Evolutionary conservation across 1,284 basidiomycete species (phyloP), one percentile per base, ranked within the genome.

Genomic region (Bothia castanella): DNA sequence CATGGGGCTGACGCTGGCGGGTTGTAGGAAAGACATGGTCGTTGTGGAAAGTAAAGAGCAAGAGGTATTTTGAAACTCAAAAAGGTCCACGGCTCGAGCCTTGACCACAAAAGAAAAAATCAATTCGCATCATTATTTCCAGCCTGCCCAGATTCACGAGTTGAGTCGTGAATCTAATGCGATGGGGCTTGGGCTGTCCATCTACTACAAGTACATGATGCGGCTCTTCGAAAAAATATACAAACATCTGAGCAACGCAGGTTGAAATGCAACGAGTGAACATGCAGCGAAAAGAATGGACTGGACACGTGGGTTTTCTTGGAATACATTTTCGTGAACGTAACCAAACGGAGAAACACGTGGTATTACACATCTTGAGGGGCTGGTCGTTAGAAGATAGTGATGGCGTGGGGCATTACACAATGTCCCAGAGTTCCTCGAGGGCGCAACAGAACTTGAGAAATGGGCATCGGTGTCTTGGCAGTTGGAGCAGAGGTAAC

Each of bases 371-470:
- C n/a, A n/a, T 49, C 55, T 57, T 50, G 23, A 29, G 17, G 35
- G 47, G 36, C 32, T 19, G 27, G 25, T 43, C 49, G 42, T 57
- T 44, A 42, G 29, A 17, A 32, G 47, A 23, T 5, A 17, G 20
- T 20, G 47, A 31, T 17, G 35, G 40, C 36, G 31, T 27, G 47
- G 32, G n/a, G 8, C 46, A 35, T 67, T 69, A 82, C 29, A 81
- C 72, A 54, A 82, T 75, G 60, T 81, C 77, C 80, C 80, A 82
- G 32, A 82, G 67, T 56, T 82, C 80, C 65, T 82, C 78, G 61
- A 82, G 74, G 4, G 82, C 84, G 61, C 85, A 87, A 61, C 84
- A 87, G 67, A 87, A 87, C 77, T 85, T 48, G 54, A 36, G 37
- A 34, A 20, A 37, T 36, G 39, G 39, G 25, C 20, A 45, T 56